These are phyloP conservation scores for Penicillium mononematosum DNA, from an alignment of 495 filamentous ascomycete genomes.

Conservation along the genomic window DNA sequence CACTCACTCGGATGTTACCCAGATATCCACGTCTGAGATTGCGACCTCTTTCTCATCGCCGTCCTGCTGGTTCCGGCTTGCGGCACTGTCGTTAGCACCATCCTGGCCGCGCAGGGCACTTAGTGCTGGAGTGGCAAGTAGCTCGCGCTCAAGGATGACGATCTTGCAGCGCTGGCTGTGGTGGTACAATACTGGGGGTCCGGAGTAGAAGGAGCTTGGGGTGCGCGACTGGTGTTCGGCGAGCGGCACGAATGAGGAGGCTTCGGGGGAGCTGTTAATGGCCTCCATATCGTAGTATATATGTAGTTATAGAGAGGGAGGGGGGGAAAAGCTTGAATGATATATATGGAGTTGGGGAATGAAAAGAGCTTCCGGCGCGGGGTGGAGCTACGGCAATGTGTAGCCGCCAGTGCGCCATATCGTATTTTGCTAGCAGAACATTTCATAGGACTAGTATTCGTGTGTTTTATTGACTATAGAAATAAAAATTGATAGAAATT, in stretches of 20 bases:
- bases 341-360: neutral
- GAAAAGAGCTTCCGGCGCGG: conserved; percentile 8
- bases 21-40: conserved; percentile 62
- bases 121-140: conserved; percentile 33
- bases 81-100: conserved; percentile 20
- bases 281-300: conserved; percentile 42
- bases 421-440: no score
- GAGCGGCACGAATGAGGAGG: conserved; percentile 66
- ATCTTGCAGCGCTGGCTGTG: conserved; percentile 63
- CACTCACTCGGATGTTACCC: conserved; percentile 75
- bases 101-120: conserved; percentile 29
- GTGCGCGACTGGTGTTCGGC: conserved; percentile 80
- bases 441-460: no score
- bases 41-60: conserved; percentile 45
- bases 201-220: conserved; percentile 76
- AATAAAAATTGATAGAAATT: no score
- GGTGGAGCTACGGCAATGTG: no score
- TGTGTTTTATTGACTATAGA: no score
- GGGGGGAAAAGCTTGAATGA: neutral
- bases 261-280: conserved; percentile 48
- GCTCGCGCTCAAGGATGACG: conserved; percentile 44
- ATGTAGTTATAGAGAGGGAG: neutral
- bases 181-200: conserved; percentile 77
- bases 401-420: no score
- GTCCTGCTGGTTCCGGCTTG: conserved; percentile 15